phyloP scores from a whole-genome alignment of 2,329 filamentous ascomycete genomes.

The Aspergillus tubingensis region DNA sequence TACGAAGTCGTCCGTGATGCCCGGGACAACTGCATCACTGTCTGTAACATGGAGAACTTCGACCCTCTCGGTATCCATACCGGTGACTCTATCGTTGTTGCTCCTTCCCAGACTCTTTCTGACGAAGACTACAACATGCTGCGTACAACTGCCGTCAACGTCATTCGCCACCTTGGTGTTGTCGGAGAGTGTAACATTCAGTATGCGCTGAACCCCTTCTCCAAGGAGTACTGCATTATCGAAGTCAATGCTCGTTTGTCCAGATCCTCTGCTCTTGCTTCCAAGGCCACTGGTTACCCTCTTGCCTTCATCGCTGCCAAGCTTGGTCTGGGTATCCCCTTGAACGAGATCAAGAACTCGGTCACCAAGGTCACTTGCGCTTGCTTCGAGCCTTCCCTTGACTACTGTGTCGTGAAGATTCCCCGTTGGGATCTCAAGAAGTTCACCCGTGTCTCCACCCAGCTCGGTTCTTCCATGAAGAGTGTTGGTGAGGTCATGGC shows the following conservation, averaged over 20 bases:
- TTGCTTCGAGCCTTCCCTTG: slow-evolving; percentile 96
- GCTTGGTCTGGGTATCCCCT: slow-evolving; percentile 86
- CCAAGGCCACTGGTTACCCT: slow-evolving; percentile 95
- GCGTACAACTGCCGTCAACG: slow-evolving; percentile 92
- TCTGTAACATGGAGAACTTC: slow-evolving; percentile 99
- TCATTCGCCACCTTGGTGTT: slow-evolving; percentile 94
- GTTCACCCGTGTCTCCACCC: slow-evolving; percentile 93
- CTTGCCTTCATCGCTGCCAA: slow-evolving; percentile 96
- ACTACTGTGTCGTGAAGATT: slow-evolving; percentile 99
- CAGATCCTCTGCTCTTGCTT: slow-evolving; percentile 90
- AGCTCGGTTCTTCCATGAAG: slow-evolving; percentile 98
- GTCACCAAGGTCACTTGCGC: slow-evolving; percentile 95
- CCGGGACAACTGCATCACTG: slow-evolving; percentile 97
- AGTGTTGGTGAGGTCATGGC: slow-evolving; percentile 99
- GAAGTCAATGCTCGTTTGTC: slow-evolving; percentile 97
- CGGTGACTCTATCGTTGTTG: slow-evolving; percentile 96
- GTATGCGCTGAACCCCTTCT: slow-evolving; percentile 94
- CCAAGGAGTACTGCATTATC: slow-evolving; percentile 96
- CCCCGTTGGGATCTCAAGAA: slow-evolving; percentile 99
- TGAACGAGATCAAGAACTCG: slow-evolving; percentile 95
- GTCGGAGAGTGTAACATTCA: slow-evolving; percentile 99
- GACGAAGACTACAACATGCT: slow-evolving; percentile 99
- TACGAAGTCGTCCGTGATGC: slow-evolving; percentile 97
- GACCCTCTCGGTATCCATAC: slow-evolving; percentile 97
- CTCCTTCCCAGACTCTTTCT: slow-evolving; percentile 92